Conservation (phyloP, 495 filamentous ascomycete species). For the Penicillium psychrofluorescens region DNA sequence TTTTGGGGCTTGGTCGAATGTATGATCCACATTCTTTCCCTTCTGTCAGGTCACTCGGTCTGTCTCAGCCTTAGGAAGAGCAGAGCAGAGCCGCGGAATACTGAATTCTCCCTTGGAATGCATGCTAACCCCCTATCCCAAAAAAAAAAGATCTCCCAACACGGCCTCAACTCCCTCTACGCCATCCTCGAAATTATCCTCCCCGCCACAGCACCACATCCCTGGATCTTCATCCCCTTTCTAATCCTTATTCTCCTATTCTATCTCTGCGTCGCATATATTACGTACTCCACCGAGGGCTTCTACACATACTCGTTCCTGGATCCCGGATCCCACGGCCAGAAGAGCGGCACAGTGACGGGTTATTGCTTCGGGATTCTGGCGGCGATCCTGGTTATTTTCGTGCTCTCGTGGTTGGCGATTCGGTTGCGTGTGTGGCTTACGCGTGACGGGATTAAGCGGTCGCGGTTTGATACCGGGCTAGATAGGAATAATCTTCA, state of each 20-base stretch:
- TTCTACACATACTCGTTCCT: constrained; percentile 76
- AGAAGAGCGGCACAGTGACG: constrained; percentile 36
- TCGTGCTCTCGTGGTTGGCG: constrained; percentile 46
- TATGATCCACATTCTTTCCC: constrained; percentile 11
- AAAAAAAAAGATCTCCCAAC: constrained; percentile 52
- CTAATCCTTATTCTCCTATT: constrained; percentile 48
- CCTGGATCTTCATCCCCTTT: constrained; percentile 25
- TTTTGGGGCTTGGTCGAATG: constrained; percentile 61
- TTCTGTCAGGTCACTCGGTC: no score
- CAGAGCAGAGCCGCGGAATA: neutral
- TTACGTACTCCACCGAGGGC: constrained; percentile 58
- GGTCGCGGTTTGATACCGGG: constrained; percentile 16
- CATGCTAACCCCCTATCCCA: no score
- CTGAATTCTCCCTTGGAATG: neutral
- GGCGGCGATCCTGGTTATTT: constrained; percentile 55
- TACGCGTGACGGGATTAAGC: constrained; percentile 21
- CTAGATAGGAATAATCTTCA: no score
- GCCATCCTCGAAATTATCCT: constrained; percentile 67
- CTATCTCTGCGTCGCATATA: constrained; percentile 68
- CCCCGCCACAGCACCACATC: constrained; percentile 50
- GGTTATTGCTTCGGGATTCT: constrained; percentile 53
- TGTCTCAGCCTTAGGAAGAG: neutral
- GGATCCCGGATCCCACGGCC: constrained; percentile 41
- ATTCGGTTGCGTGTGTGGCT: constrained; percentile 45
- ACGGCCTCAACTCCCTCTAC: constrained; percentile 65